phyloP scores from a whole-genome alignment of 441 rosid genomes.

The Pelargonium cotyledonis region DNA sequence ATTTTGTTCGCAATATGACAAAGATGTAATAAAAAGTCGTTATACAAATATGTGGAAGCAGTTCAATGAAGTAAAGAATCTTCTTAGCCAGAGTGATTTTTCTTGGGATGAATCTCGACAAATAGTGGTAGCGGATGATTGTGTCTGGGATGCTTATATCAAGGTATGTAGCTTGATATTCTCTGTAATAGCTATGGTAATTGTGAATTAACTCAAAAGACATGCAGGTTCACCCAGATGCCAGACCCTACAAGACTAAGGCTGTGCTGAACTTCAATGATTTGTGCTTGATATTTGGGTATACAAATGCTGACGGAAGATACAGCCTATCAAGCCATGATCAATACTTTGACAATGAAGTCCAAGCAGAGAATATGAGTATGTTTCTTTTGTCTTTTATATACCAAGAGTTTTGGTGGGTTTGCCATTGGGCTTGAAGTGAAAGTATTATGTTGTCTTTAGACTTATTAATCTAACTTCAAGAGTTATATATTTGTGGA shows the following conservation, averaged over 20 bases:
- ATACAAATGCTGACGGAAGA: slow-evolving; percentile 83
- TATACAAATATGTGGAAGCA: slow-evolving; percentile 77
- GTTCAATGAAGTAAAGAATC: slow-evolving; percentile 62
- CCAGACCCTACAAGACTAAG: slow-evolving; percentile 63
- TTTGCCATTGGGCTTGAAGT: neutral
- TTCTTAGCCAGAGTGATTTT: slow-evolving; percentile 65
- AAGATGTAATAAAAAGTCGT: slow-evolving; percentile 67
- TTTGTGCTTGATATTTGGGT: slow-evolving; percentile 68
- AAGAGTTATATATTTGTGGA: neutral
- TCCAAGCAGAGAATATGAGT: slow-evolving; percentile 49
- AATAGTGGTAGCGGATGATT: slow-evolving; percentile 67
- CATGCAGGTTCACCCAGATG: slow-evolving; percentile 71
- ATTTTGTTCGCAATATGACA: slow-evolving; percentile 72
- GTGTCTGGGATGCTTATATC: slow-evolving; percentile 53
- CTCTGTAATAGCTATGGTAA: neutral
- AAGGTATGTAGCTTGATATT: slow-evolving; percentile 39
- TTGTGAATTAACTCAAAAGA: slow-evolving; percentile 16
- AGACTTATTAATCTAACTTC: neutral
- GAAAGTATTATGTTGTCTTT: neutral
- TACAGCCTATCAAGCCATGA: slow-evolving; percentile 91
- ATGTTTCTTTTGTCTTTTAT: slow-evolving; percentile 20
- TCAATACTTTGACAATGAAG: slow-evolving; percentile 60
- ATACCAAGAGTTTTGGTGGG: neutral
- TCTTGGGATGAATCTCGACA: slow-evolving; percentile 74
- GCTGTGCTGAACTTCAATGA: slow-evolving; percentile 61